Percentiles rank a stretch among this genome's conserved stretches.
Evolutionary conservation across 2,329 filamentous ascomycete species (phyloP).

Genomic region (Aspergillus puulaauensis): DNA sequence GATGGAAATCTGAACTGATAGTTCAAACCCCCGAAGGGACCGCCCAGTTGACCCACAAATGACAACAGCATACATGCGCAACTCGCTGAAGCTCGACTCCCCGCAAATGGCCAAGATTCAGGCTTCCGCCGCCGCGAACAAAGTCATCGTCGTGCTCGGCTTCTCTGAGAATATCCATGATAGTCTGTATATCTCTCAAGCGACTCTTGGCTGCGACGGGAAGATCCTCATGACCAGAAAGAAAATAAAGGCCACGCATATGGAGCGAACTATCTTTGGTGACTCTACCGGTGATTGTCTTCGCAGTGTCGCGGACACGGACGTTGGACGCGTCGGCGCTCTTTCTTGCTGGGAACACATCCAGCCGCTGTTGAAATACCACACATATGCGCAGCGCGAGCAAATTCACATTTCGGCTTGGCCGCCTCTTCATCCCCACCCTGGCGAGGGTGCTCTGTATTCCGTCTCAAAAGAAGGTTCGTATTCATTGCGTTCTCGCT

Average conservation of each 20-base stretch:
- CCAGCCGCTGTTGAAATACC: constrained; percentile 52
- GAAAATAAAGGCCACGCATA: constrained; percentile 56
- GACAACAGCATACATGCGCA: constrained; percentile 32
- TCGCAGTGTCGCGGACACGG: constrained; percentile 39
- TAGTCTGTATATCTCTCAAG: constrained; percentile 49
- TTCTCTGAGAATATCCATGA: constrained; percentile 43
- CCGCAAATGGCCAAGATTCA: constrained; percentile 41
- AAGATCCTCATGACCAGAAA: constrained; percentile 42
- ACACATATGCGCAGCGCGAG: constrained; percentile 46
- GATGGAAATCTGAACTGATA: too few species aligned
- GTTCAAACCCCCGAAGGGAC: constrained; percentile 23
- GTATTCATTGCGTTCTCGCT: neutral
- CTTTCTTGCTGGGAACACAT: constrained; percentile 55
- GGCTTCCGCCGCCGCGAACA: constrained; percentile 31
- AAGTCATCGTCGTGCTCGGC: constrained; percentile 46
- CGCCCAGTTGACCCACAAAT: constrained; percentile 31
- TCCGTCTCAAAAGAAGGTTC: neutral
- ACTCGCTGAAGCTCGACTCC: constrained; percentile 30
- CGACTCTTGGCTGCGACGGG: constrained; percentile 45
- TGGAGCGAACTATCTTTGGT: constrained; percentile 54
- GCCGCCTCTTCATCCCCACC: constrained; percentile 34
- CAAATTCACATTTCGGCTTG: constrained; percentile 52
- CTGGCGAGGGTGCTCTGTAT: neutral
- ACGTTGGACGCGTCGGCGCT: constrained; percentile 43
- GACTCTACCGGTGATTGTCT: constrained; percentile 45